Evolutionary conservation across 805 yeast species (phyloP), one percentile per base, ranked within the genome.

Genomic region (Spathaspora girioi): DNA sequence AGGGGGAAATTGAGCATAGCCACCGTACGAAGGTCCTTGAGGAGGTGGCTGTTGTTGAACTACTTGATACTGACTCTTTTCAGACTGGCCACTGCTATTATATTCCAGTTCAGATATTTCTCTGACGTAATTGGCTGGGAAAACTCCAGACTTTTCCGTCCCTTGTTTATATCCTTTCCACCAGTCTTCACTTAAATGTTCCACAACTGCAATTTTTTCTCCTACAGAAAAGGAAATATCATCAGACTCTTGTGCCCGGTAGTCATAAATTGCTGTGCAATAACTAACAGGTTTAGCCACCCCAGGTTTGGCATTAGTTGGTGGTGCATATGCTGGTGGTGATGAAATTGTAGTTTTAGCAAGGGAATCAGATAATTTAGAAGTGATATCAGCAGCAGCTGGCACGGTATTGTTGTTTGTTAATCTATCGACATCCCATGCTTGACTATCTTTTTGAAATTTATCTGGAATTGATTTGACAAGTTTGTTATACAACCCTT

Each of bases 121-220:
- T 20, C 56, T 78, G 47, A 91, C 96, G 63, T 94, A 93, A 65
- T 89, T 89, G 1, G 93, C 73, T 8, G 99, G 99, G 73, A 94
- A 92, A 63, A 92, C 84, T 43, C 98, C 99, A 7, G 79, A 78
- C 23, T 50, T 47, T 5, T 81, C 80, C 1, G 67, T 56, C 15
- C 73, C 70, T 43, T 60, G 54, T 53, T 62, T 66, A 55, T 67
- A 70, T 45, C 99, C 99, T 63, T 81, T 86, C 88, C 94, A 91
- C 99, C 99, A 93, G 63, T 91, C 93, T 38, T 80, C 77, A 18
- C 93, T 87, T 46, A 86, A 76, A 60, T 82, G 87, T 63, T 91
- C 96, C 5, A 82, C 50, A 5, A 94, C 81, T 31, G 79, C 78
- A 46, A 94, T 66, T 60, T 79, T 82, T 55, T 87, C 93, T 50